Conservation (phyloP, 179 eudicot genomes). For the Heliamphora pulchella region DNA sequence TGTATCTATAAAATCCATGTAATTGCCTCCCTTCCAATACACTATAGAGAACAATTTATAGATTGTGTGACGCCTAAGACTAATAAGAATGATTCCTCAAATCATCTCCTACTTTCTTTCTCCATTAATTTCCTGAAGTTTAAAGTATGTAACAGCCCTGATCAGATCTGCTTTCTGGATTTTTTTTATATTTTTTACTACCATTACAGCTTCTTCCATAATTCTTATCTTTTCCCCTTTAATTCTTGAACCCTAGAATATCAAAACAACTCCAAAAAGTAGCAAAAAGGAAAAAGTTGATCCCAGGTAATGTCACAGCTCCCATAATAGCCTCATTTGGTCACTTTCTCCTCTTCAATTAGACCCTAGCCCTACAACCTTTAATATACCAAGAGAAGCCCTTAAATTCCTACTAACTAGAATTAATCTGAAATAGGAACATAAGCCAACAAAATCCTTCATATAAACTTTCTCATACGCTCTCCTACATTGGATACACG, state of each 20-base stretch:
- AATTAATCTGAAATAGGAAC: background rate
- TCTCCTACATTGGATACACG: background rate
- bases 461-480: background rate
- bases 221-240: background rate
- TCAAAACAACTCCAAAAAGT: background rate
- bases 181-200: no score
- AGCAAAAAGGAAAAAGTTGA: background rate
- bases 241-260: conserved; percentile 1
- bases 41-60: no score
- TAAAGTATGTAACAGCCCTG: no score
- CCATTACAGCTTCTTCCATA: background rate
- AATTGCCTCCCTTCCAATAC: no score
- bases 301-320: background rate
- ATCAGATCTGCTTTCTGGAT: no score
- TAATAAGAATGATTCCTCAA: no score
- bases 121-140: no score
- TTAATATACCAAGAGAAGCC: background rate
- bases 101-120: no score
- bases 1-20: background rate
- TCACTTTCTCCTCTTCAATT: background rate
- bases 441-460: background rate
- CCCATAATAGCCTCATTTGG: background rate
- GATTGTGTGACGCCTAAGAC: no score
- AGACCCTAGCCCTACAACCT: background rate
- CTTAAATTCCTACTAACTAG: background rate